phyloP scores from a whole-genome alignment of 2,329 filamentous ascomycete species.

The Microsporum canis region DNA sequence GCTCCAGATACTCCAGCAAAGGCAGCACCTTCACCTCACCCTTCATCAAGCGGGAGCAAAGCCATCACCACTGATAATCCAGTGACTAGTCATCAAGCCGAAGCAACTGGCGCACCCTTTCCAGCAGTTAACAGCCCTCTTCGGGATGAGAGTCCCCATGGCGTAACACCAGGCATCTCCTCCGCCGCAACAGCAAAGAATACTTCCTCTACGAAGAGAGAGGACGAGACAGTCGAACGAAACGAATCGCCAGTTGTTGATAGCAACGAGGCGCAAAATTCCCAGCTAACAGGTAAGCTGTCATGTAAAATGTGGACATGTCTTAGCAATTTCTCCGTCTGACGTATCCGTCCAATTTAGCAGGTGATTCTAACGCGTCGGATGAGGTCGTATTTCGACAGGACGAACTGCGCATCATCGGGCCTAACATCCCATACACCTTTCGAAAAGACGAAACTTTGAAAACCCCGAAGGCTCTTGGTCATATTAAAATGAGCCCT shows the following conservation, averaged over 20 bases:
- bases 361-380: constrained; percentile 13
- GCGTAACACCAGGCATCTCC: not conserved
- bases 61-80: not conserved
- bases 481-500: too few relatives aligned
- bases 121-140: not conserved
- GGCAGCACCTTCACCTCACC: not conserved
- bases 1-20: not conserved
- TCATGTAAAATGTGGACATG: not conserved
- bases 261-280: not conserved
- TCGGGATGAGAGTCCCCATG: not conserved
- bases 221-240: not conserved
- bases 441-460: constrained; percentile 4
- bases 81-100: not conserved
- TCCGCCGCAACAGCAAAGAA: not conserved
- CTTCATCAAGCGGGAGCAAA: not conserved
- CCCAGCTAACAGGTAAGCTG: not conserved
- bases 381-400: constrained; percentile 18
- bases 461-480: not conserved
- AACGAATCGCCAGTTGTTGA: not conserved
- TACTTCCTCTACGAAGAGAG: not conserved
- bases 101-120: not conserved
- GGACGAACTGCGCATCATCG: constrained; percentile 8
- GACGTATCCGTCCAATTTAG: not conserved
- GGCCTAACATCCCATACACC: constrained; percentile 4
- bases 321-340: not conserved